Conservation (phyloP, 2,329 filamentous ascomycete genomes). For the Botrytis pseudocinerea region DNA sequence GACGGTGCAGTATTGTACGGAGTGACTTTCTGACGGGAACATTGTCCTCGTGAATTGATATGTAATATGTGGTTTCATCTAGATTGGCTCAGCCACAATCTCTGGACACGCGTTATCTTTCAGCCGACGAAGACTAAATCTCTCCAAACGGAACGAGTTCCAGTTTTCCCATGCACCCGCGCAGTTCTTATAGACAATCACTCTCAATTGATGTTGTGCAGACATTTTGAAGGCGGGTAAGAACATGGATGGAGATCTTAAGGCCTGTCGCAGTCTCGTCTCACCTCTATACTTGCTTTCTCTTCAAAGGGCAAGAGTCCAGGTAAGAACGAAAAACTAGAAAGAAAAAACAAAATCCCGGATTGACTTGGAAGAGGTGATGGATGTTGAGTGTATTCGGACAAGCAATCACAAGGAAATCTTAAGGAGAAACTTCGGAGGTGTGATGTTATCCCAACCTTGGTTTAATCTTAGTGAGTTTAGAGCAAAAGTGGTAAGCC, state of each 20-base stretch:
- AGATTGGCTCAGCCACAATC: background rate
- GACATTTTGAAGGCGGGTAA: background rate
- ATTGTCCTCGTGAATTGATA: background rate
- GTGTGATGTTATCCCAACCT: background rate
- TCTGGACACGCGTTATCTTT: background rate
- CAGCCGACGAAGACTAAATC: background rate
- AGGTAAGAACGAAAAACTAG: background rate
- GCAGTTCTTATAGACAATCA: background rate
- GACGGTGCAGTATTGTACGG: background rate
- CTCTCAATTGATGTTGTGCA: background rate
- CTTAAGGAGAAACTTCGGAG: background rate
- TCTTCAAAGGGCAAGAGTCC: background rate
- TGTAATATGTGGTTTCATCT: background rate
- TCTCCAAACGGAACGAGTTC: background rate
- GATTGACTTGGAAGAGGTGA: background rate
- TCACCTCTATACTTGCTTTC: background rate
- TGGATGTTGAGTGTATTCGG: background rate
- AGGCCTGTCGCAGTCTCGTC: background rate
- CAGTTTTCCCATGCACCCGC: background rate
- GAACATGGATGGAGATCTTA: background rate
- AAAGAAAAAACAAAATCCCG: background rate
- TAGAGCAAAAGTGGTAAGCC: background rate
- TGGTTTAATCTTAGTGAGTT: background rate
- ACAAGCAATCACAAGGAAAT: background rate
- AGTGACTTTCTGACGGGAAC: background rate